These are phyloP conservation scores for Cyberlindnera euphorbiae DNA, from an alignment of 805 yeast genomes.

Conservation along the genomic window DNA sequence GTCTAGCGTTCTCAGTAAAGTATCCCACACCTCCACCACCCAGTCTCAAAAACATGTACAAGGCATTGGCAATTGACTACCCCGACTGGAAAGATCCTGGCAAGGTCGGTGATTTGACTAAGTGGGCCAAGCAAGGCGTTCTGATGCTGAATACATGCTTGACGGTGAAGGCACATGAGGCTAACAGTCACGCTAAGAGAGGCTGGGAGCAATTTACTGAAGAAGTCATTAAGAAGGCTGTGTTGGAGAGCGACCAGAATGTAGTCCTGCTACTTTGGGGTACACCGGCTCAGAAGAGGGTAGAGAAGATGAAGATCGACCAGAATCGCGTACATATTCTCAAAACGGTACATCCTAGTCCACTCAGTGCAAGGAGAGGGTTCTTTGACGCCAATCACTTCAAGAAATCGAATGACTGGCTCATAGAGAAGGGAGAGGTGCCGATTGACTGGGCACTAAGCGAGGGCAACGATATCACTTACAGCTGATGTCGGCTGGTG, in stretches of 20 bases:
- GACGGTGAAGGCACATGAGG: slow-evolving; percentile 89
- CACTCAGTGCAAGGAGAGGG: slow-evolving; percentile 84
- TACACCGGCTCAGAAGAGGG: slow-evolving; percentile 38
- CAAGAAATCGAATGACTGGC: slow-evolving; percentile 73
- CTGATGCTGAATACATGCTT: slow-evolving; percentile 80
- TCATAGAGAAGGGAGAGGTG: slow-evolving; percentile 35
- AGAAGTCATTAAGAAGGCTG: slow-evolving; percentile 52
- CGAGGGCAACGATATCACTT: slow-evolving; percentile 18
- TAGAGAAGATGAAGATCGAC: slow-evolving; percentile 26
- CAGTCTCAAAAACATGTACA: slow-evolving; percentile 81
- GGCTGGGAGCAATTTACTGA: slow-evolving; percentile 95
- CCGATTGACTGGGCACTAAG: slow-evolving; percentile 66
- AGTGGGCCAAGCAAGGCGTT: slow-evolving; percentile 89
- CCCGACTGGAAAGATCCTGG: slow-evolving; percentile 59
- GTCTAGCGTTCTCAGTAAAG: slow-evolving; percentile 87
- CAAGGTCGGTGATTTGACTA: slow-evolving; percentile 52
- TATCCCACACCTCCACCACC: slow-evolving; percentile 87
- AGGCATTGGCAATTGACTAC: slow-evolving; percentile 66
- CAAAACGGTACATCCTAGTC: slow-evolving; percentile 89
- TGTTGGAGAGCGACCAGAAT: slow-evolving; percentile 37
- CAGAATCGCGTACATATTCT: slow-evolving; percentile 39
- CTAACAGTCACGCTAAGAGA: slow-evolving; percentile 82
- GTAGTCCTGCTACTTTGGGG: slow-evolving; percentile 33
- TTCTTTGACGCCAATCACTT: slow-evolving; percentile 79
- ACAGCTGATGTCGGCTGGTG: too few relatives aligned